Percentiles rank a stretch among this genome's conserved stretches.
These are phyloP conservation scores for Acanthamoeba triangularis DNA, from an alignment of 208 protist genomes.

Conservation along the genomic window DNA sequence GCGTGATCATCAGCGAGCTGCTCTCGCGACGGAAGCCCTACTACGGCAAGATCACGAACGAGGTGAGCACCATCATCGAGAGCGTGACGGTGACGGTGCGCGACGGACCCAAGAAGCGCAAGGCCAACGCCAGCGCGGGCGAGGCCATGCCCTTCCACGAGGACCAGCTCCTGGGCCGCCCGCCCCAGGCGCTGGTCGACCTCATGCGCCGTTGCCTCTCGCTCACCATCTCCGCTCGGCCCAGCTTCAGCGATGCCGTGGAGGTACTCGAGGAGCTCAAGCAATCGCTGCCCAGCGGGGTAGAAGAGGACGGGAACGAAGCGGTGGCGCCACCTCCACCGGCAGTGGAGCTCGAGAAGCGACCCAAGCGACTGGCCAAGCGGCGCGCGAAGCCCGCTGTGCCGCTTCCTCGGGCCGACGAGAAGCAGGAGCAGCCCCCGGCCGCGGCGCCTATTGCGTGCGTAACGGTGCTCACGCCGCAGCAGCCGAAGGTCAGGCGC, in stretches of 20 bases:
- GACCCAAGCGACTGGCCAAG: not conserved
- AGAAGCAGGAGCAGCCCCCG: not conserved
- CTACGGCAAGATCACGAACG: constrained; percentile 41
- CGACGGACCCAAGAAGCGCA: constrained; percentile 4
- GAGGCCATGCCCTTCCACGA: not conserved
- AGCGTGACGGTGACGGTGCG: not conserved
- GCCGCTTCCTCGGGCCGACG: not conserved
- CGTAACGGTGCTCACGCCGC: not conserved
- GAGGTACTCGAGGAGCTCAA: not conserved
- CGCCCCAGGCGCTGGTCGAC: not conserved
- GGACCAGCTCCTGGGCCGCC: not conserved
- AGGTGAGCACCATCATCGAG: not conserved
- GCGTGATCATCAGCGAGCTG: not conserved
- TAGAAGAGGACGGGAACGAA: not conserved
- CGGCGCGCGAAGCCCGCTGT: not conserved
- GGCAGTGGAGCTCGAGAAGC: not conserved
- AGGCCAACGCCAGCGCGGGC: not conserved
- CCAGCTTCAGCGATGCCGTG: not conserved
- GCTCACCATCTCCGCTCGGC: constrained; percentile 5
- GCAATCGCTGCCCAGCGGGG: not conserved
- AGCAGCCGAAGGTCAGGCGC: not conserved
- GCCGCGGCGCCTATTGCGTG: not conserved
- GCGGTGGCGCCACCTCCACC: not conserved
- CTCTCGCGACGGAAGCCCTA: constrained; percentile 8
- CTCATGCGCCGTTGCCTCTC: not conserved